Evolutionary conservation across 2,329 filamentous ascomycete genomes (phyloP).

Genomic region (Akanthomyces muscarius): DNA sequence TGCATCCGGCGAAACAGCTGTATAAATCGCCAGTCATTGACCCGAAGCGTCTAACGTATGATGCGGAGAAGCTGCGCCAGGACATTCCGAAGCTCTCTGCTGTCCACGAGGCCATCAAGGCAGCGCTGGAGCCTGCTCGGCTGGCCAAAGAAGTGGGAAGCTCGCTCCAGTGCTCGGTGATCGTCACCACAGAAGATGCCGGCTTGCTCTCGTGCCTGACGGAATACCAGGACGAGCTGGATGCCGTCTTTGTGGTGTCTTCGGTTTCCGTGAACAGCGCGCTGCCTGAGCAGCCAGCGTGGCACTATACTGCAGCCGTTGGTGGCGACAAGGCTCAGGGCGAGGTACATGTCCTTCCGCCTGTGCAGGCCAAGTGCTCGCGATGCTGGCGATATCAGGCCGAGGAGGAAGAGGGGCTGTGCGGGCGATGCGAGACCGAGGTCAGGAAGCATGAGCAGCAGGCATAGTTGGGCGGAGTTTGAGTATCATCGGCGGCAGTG

Average conservation of each 20-base stretch:
- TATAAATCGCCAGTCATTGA: constrained; percentile 43
- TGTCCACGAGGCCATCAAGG: constrained; percentile 66
- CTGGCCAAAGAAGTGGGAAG: constrained; percentile 70
- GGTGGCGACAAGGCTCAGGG: constrained; percentile 36
- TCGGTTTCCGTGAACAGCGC: constrained; percentile 48
- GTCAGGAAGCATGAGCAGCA: constrained; percentile 33
- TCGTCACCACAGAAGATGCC: constrained; percentile 45
- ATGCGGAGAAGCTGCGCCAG: constrained; percentile 37
- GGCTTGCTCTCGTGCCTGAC: constrained; percentile 33
- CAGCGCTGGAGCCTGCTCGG: constrained; percentile 69
- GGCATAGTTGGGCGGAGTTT: neutral
- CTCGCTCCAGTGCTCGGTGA: constrained; percentile 72
- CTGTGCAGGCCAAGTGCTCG: constrained; percentile 65
- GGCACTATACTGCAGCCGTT: constrained; percentile 42
- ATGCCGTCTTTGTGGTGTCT: constrained; percentile 66
- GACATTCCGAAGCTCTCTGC: constrained; percentile 47
- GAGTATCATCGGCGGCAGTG: neutral
- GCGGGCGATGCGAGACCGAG: constrained; percentile 67
- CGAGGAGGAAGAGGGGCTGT: constrained; percentile 62
- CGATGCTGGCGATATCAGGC: constrained; percentile 87
- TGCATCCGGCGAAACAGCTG: constrained; percentile 43
- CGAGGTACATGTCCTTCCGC: constrained; percentile 45
- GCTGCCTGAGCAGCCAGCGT: constrained; percentile 30
- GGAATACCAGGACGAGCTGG: constrained; percentile 49
- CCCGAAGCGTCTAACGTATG: constrained; percentile 34